These are phyloP conservation scores for Herpetospermum pedunculosum DNA, from an alignment of 306 rosid species.

Conservation along the genomic window DNA sequence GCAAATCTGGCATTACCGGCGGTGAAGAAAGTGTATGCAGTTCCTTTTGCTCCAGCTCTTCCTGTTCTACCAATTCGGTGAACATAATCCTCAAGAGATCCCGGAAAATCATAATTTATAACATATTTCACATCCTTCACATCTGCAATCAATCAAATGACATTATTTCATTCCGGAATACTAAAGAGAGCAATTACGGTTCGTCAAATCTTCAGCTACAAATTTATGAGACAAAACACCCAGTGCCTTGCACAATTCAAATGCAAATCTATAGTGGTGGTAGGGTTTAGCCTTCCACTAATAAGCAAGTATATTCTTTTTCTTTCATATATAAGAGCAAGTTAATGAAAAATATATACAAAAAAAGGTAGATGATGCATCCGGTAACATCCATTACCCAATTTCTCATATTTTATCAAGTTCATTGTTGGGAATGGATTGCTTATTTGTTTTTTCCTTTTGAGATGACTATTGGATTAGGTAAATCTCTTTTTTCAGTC, in stretches of 20 bases:
- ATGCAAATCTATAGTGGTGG: neutral
- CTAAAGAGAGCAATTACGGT: neutral
- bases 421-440: neutral
- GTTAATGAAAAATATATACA: neutral
- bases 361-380: neutral
- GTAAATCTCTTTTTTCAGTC: neutral
- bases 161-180: neutral
- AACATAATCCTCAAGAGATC: constrained; percentile 96
- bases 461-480: neutral
- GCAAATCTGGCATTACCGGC: constrained; percentile 96
- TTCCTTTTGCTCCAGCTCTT: constrained; percentile 99
- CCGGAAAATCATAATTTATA: constrained; percentile 89
- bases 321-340: neutral
- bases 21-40: constrained; percentile 91
- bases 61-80: constrained; percentile 98
- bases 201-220: neutral
- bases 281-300: neutral
- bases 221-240: neutral
- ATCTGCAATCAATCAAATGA: constrained; percentile 38
- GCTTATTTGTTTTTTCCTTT: neutral
- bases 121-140: constrained; percentile 94
- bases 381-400: neutral
- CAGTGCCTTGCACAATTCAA: neutral
- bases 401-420: neutral
- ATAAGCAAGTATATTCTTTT: neutral